These are phyloP conservation scores for Globisporangium camurandrum DNA, from an alignment of 352 stramenopile species.

Conservation along the genomic window DNA sequence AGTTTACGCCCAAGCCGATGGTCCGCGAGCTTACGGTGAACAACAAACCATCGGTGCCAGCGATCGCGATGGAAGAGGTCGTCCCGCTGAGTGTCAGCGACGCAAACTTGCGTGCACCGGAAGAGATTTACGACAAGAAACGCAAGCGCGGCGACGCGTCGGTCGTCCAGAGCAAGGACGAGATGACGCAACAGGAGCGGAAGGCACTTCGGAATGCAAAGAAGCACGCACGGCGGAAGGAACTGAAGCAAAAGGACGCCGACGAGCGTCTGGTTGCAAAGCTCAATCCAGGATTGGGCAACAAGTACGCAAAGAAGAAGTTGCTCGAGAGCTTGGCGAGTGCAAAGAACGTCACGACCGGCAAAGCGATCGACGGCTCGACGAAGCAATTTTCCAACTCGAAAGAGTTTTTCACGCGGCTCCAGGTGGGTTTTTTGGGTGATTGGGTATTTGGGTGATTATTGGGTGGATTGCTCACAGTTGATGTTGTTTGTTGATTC, in stretches of 20 bases:
- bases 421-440: conserved; percentile 31
- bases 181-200: conserved; percentile 85
- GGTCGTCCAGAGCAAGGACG: conserved; percentile 76
- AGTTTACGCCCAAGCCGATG: conserved; percentile 92
- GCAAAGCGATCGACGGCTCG: conserved; percentile 76
- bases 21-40: conserved; percentile 88
- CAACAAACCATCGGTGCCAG: conserved; percentile 62
- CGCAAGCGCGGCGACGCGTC: conserved; percentile 75
- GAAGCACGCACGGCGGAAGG: conserved; percentile 89
- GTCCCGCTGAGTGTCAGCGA: conserved; percentile 81
- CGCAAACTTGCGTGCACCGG: conserved; percentile 72
- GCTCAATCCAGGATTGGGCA: conserved; percentile 91
- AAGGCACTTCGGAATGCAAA: conserved; percentile 84
- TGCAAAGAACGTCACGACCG: conserved; percentile 79
- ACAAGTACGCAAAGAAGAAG: conserved; percentile 95
- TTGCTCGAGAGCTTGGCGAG: conserved; percentile 73
- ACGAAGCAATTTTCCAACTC: conserved; percentile 84
- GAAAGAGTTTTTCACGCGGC: conserved; percentile 79
- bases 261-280: conserved; percentile 92
- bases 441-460: background rate
- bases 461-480: background rate
- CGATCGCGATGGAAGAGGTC: conserved; percentile 82
- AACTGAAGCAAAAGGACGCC: conserved; percentile 80
- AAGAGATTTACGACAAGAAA: conserved; percentile 85
- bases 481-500: background rate